Evolutionary conservation across 768 basidiomycete genomes (phyloP).

Genomic region (Pholiota conissans): DNA sequence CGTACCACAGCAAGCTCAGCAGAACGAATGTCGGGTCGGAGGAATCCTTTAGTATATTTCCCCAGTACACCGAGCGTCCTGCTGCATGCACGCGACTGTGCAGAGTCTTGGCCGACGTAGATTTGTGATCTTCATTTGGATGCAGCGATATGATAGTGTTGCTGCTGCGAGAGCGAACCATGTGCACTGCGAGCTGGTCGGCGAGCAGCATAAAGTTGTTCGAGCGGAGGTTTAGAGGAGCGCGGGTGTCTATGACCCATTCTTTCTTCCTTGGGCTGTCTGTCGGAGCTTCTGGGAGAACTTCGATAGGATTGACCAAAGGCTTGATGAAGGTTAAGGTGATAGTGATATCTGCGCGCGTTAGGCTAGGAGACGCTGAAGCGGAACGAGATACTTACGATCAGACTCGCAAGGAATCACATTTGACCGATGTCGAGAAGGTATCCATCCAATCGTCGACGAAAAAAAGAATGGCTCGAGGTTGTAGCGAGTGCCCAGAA

Average conservation of each 20-base stretch:
- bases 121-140: conserved; percentile 28
- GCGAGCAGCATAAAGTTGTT: conserved; percentile 37
- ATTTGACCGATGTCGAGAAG: conserved; percentile 54
- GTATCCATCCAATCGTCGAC: conserved; percentile 61
- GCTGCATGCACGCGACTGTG: conserved; percentile 36
- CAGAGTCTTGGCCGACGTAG: conserved; percentile 35
- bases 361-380: neutral
- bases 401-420: conserved; percentile 30
- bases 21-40: conserved; percentile 57
- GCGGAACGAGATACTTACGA: conserved; percentile 31
- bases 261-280: conserved; percentile 10
- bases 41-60: conserved; percentile 37
- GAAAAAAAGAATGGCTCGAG: conserved; percentile 70
- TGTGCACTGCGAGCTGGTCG: conserved; percentile 55
- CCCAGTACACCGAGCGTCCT: conserved; percentile 47
- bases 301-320: conserved; percentile 16
- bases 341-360: conserved; percentile 52
- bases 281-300: neutral
- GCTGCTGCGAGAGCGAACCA: conserved; percentile 40
- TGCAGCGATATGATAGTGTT: conserved; percentile 50
- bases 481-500: conserved; percentile 53
- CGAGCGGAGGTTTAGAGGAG: conserved; percentile 40
- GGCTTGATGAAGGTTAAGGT: conserved; percentile 52
- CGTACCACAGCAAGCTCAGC: conserved; percentile 55
- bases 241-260: conserved; percentile 52